Evolutionary conservation across 352 stramenopile genomes (phyloP), one percentile per base, ranked within the genome.

Genomic region (Phytopythium delawarense): DNA sequence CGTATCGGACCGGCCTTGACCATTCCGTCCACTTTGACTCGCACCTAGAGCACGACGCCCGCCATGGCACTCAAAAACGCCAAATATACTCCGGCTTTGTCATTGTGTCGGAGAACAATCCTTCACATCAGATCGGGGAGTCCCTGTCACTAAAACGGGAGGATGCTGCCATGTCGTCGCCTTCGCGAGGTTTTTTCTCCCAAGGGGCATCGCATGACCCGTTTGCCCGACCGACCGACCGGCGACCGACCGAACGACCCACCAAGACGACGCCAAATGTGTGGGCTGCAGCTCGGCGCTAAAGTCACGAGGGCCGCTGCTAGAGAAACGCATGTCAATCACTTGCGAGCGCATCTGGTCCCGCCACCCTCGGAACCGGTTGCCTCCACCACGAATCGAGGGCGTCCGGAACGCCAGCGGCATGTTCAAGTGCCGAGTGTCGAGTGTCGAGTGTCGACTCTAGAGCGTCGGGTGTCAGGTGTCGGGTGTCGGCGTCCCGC

Each of bases 61-160:
- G 25, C 1, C 25, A 30, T 30, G 25, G 25, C 25, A 30, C 25
- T 4, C 25, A 28, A 32, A 32, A 32, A 32, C 28, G 5, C 2
- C 28, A 32, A 32, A 32, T 32, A 32, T 32, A 32, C 28, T 32
- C 28, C 28, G 28, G 28, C 28, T 7, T 32, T 32, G 28, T 32
- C 28, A 32, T 32, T 32, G 2, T 32, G 28, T 4, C 28, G 7
- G 42, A 49, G n/a, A 49, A 49, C 8, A 49, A 49, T 49, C 42
- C 25, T 49, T 49, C 25, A n/a, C 42, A 28, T 49, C 20, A 49
- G 42, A 49, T 49, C 39, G 40, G 13, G 15, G 46, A 11, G 46
- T 52, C 11, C 18, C 16, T 59, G 53, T 59, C 53, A 59, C 11
- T 59, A 59, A 59, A 50, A 13, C 53, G 35, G 20, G 53, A 32